phyloP scores from a whole-genome alignment of 352 stramenopile species.

The Phytophthora palmivora region DNA sequence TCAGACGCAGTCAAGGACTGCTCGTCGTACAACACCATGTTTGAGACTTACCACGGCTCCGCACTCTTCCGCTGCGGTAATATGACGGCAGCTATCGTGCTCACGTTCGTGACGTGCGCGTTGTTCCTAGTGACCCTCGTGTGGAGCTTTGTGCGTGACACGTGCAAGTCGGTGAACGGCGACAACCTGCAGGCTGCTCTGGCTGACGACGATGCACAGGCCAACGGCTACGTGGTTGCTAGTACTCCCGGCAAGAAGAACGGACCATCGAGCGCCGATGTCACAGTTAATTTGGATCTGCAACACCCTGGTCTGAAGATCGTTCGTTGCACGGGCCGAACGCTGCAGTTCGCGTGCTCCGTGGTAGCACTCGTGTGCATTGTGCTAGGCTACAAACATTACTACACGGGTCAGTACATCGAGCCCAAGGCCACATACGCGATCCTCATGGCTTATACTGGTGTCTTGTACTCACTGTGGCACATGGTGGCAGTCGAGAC shows the following conservation, averaged over 20 bases:
- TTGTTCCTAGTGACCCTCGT: conserved; percentile 42
- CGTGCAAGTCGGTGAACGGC: conserved; percentile 22
- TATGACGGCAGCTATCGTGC: conserved; percentile 44
- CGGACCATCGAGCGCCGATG: conserved; percentile 11
- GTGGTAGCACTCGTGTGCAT: conserved; percentile 40
- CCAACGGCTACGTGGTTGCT: conserved; percentile 34
- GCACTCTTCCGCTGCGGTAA: conserved; percentile 53
- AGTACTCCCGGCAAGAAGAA: conserved; percentile 40
- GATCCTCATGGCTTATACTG: conserved; percentile 53
- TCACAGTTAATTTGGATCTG: conserved; percentile 27
- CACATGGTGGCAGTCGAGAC: conserved; percentile 50
- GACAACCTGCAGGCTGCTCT: conserved; percentile 32
- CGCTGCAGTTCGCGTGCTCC: conserved; percentile 44
- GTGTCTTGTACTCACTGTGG: conserved; percentile 52
- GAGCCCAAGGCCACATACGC: conserved; percentile 48
- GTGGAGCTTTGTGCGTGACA: conserved; percentile 44
- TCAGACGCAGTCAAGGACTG: conserved; percentile 46
- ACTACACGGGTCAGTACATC: conserved; percentile 57
- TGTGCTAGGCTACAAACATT: conserved; percentile 48
- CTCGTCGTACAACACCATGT: conserved; percentile 49
- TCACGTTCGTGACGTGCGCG: conserved; percentile 50
- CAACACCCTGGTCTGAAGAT: conserved; percentile 41
- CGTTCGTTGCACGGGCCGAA: conserved; percentile 36
- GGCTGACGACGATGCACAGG: conserved; percentile 35
- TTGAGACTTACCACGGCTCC: conserved; percentile 50